Conservation (phyloP, 2,329 filamentous ascomycete genomes). For the Talaromyces marneffei region DNA sequence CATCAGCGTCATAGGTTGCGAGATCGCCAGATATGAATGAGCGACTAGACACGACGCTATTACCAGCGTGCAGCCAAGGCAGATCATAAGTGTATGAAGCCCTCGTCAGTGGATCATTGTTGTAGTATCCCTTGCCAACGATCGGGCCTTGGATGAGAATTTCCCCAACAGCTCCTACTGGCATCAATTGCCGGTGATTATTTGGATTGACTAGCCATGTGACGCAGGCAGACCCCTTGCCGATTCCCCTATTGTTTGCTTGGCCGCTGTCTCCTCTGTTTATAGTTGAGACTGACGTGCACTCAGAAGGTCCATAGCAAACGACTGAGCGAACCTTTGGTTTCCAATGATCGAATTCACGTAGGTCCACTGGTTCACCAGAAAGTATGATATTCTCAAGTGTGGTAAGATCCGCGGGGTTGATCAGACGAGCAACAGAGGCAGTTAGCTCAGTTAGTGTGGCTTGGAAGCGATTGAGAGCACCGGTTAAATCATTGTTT, state of each 20-base stretch:
- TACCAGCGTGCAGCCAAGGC: conserved; percentile 24
- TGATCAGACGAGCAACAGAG: conserved; percentile 42
- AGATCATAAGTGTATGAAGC: conserved; percentile 33
- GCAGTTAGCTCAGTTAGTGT: conserved; percentile 52
- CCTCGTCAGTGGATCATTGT: conserved; percentile 33
- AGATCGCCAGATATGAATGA: conserved; percentile 18
- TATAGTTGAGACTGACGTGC: conserved; percentile 27
- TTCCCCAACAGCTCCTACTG: conserved; percentile 45
- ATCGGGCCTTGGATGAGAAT: conserved; percentile 41
- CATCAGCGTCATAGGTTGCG: conserved; percentile 32
- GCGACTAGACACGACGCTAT: background rate
- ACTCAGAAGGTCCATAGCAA: conserved; percentile 40
- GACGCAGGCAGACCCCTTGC: conserved; percentile 16
- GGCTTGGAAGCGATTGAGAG: conserved; percentile 20
- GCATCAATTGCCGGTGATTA: conserved; percentile 32
- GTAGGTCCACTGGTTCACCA: conserved; percentile 31
- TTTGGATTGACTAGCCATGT: conserved; percentile 37
- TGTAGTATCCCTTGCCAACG: conserved; percentile 42
- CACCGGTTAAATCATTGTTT: conserved; percentile 35
- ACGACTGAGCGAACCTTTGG: conserved; percentile 38
- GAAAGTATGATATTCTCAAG: conserved; percentile 31
- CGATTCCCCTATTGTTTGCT: conserved; percentile 17
- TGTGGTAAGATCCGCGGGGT: conserved; percentile 29
- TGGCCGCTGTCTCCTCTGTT: conserved; percentile 20
- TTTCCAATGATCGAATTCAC: conserved; percentile 40